These are phyloP conservation scores for Casuarina glauca DNA, from an alignment of 306 rosid genomes.

Conservation along the genomic window DNA sequence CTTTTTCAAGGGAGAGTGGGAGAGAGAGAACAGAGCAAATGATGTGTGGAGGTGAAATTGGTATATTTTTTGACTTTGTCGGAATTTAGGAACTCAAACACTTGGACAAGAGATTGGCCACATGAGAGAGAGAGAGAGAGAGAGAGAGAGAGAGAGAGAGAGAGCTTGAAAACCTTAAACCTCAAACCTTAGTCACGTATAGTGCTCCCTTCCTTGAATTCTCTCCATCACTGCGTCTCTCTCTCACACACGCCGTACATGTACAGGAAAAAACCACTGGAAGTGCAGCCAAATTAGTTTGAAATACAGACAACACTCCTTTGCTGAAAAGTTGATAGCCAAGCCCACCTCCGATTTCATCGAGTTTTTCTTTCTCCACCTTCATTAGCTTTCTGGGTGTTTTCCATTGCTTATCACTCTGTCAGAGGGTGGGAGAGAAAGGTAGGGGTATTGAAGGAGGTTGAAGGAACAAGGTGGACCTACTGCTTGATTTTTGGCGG, in stretches of 20 bases:
- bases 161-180: conserved; percentile 33
- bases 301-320: conserved; percentile 10
- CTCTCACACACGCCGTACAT: neutral
- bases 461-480: conserved; percentile 46
- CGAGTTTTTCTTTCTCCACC: conserved; percentile 22
- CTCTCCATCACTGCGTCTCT: conserved; percentile 16
- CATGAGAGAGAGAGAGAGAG: neutral
- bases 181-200: neutral
- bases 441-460: conserved; percentile 29
- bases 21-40: conserved; percentile 17
- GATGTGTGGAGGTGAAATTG: conserved; percentile 27
- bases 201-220: conserved; percentile 3
- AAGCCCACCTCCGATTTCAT: conserved; percentile 32
- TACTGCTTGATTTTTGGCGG: conserved; percentile 55
- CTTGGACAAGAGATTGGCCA: conserved; percentile 12
- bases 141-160: neutral
- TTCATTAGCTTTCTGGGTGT: conserved; percentile 29
- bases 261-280: neutral
- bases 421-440: conserved; percentile 6
- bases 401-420: conserved; percentile 4
- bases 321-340: conserved; percentile 23
- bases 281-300: conserved; percentile 18
- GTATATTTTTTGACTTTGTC: conserved; percentile 14
- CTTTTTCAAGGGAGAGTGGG: neutral
- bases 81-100: conserved; percentile 11